Conservation (phyloP, 2,329 filamentous ascomycete genomes). For the Ophiostoma ulmi region DNA sequence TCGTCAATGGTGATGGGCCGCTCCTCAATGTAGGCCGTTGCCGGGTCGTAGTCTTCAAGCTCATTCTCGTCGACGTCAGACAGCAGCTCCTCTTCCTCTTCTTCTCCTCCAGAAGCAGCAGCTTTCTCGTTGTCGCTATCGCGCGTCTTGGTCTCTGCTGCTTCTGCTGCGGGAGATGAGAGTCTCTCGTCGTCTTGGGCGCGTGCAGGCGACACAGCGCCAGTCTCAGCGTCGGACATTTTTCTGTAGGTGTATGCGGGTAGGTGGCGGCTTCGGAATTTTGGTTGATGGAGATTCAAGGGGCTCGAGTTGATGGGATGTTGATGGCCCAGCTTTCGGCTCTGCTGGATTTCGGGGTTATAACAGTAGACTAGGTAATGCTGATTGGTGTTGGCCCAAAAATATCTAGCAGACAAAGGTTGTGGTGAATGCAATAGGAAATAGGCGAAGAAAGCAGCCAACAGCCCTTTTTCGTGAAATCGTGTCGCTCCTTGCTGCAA, state of each 20-base stretch:
- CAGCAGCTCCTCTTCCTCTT: conserved; percentile 50
- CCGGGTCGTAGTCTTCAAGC: conserved; percentile 64
- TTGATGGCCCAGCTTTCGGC: too few species aligned
- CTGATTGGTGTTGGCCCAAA: neutral
- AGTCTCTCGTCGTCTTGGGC: conserved; percentile 26
- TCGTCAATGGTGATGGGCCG: conserved; percentile 63
- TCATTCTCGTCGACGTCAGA: conserved; percentile 67
- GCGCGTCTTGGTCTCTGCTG: neutral
- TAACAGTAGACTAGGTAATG: too few species aligned
- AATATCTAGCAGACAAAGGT: neutral
- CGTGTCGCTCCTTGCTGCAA: conserved; percentile 17
- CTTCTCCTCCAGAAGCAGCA: conserved; percentile 30
- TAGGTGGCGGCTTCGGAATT: neutral
- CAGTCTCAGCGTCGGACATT: conserved; percentile 18
- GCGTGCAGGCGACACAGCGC: conserved; percentile 9
- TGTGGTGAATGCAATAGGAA: neutral
- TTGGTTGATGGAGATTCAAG: neutral
- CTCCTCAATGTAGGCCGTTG: conserved; percentile 58
- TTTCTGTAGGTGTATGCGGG: neutral
- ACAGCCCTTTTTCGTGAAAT: conserved; percentile 17
- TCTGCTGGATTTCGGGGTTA: too few species aligned
- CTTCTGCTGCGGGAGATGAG: neutral
- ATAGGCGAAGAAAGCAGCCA: neutral
- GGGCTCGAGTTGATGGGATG: too few species aligned
- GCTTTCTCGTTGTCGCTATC: conserved; percentile 33